Conservation (phyloP, 495 filamentous ascomycete species). For the Daldinia loculata region DNA sequence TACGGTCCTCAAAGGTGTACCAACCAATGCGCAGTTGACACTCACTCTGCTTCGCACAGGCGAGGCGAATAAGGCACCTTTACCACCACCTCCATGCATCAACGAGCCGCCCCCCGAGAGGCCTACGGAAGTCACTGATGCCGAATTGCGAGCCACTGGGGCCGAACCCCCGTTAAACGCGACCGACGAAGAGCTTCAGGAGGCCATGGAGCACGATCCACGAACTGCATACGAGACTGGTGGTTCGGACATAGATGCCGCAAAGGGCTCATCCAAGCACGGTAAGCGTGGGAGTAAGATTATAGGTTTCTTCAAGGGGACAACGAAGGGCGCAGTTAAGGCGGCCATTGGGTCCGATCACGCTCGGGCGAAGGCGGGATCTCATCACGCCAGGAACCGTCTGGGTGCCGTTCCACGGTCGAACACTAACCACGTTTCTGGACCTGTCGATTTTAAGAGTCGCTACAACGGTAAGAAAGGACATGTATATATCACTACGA, state of each 20-base stretch:
- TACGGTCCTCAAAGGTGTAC: slow-evolving; percentile 81
- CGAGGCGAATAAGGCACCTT: slow-evolving; percentile 80
- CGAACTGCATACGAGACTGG: slow-evolving; percentile 39
- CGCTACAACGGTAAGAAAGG: slow-evolving; percentile 77
- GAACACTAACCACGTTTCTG: slow-evolving; percentile 55
- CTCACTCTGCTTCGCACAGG: slow-evolving; percentile 86
- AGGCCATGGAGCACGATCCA: slow-evolving; percentile 55
- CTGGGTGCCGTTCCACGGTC: slow-evolving; percentile 71
- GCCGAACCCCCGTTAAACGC: slow-evolving; percentile 54
- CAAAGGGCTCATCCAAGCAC: slow-evolving; percentile 42
- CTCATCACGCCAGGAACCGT: slow-evolving; percentile 71
- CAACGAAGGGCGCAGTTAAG: slow-evolving; percentile 71
- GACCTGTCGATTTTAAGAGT: slow-evolving; percentile 79
- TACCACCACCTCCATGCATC: slow-evolving; percentile 79
- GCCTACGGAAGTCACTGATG: slow-evolving; percentile 57
- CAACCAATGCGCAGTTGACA: slow-evolving; percentile 87
- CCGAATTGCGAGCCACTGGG: slow-evolving; percentile 52
- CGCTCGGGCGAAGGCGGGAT: slow-evolving; percentile 71
- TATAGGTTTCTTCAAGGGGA: slow-evolving; percentile 73
- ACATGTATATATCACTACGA: slow-evolving; percentile 71
- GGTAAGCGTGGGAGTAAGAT: slow-evolving; percentile 61
- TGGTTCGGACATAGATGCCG: slow-evolving; percentile 61
- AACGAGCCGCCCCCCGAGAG: slow-evolving; percentile 61
- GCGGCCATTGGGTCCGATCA: slow-evolving; percentile 75
- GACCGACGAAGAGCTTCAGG: slow-evolving; percentile 52